Evolutionary conservation across 805 yeast species (phyloP).

Genomic region (Soucietia sequanensis): DNA sequence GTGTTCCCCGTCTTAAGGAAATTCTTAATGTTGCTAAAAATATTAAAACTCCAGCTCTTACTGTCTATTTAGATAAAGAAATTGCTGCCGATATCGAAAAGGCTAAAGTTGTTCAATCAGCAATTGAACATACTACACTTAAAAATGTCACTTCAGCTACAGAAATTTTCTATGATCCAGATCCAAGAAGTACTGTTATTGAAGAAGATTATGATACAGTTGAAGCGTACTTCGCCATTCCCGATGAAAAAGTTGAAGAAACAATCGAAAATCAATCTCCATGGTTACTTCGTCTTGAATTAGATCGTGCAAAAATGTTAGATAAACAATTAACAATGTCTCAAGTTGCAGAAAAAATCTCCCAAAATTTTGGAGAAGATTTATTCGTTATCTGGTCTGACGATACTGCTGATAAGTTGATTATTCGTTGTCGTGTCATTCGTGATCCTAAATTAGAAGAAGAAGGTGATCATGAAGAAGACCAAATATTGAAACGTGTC

Average conservation of each 20-base stretch:
- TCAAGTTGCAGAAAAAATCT: constrained; percentile 94
- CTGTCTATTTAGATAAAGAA: constrained; percentile 83
- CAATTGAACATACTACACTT: constrained; percentile 93
- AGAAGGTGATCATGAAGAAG: constrained; percentile 95
- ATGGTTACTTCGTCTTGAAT: constrained; percentile 93
- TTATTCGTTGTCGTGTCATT: constrained; percentile 96
- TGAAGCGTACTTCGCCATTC: constrained; percentile 94
- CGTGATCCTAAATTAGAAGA: constrained; percentile 96
- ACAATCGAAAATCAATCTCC: constrained; percentile 94
- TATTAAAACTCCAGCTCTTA: constrained; percentile 98
- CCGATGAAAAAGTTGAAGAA: constrained; percentile 96
- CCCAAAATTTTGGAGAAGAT: constrained; percentile 91
- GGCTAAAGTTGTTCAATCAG: constrained; percentile 94
- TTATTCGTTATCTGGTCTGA: constrained; percentile 98
- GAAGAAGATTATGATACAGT: constrained; percentile 97
- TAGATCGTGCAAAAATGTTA: constrained; percentile 98
- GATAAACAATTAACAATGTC: constrained; percentile 98
- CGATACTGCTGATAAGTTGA: constrained; percentile 95
- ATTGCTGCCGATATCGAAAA: constrained; percentile 85
- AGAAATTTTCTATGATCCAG: constrained; percentile 97
- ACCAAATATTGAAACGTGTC: constrained; percentile 89
- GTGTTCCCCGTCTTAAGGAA: constrained; percentile 97
- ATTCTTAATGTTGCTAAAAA: constrained; percentile 97
- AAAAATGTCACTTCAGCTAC: constrained; percentile 96
- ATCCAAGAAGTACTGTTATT: constrained; percentile 94